Evolutionary conservation across 257 asterid genomes (phyloP).

Genomic region (Ballota nigra): DNA sequence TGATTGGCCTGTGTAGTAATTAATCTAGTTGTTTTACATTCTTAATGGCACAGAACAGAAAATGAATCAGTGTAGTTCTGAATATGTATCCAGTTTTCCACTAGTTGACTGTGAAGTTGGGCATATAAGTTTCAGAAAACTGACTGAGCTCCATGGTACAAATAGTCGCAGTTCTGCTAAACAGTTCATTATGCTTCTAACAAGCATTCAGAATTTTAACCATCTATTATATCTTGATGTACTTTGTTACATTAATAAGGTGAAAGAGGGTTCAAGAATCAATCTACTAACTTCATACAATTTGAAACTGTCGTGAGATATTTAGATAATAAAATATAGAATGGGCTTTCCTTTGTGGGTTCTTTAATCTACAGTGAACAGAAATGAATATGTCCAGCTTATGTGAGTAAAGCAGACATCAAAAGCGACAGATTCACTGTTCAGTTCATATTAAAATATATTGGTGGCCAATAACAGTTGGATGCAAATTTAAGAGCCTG

Average conservation of each 20-base stretch:
- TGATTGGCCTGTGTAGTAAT: background rate
- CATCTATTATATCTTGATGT: background rate
- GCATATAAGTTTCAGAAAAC: background rate
- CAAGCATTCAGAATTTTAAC: background rate
- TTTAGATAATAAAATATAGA: background rate
- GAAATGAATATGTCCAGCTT: background rate
- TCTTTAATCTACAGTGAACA: background rate
- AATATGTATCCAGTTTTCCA: background rate
- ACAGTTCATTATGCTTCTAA: background rate
- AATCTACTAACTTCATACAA: background rate
- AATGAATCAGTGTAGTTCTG: background rate
- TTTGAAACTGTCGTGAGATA: background rate
- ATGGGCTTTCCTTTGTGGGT: background rate
- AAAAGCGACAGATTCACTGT: background rate
- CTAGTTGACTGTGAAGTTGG: background rate
- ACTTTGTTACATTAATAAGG: background rate
- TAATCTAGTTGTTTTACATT: background rate
- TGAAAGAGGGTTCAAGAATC: background rate
- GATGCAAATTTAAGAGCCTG: background rate
- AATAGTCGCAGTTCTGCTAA: background rate
- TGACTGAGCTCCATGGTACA: constrained; percentile 9
- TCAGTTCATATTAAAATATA: background rate
- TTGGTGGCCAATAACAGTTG: background rate
- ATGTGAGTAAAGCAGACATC: background rate
- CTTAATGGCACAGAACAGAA: background rate